A percentile compares a stretch with the other conserved stretches of the same genome.
Evolutionary conservation across 2,329 filamentous ascomycete genomes (phyloP).

Genomic region (Aspergillus fijiensis): DNA sequence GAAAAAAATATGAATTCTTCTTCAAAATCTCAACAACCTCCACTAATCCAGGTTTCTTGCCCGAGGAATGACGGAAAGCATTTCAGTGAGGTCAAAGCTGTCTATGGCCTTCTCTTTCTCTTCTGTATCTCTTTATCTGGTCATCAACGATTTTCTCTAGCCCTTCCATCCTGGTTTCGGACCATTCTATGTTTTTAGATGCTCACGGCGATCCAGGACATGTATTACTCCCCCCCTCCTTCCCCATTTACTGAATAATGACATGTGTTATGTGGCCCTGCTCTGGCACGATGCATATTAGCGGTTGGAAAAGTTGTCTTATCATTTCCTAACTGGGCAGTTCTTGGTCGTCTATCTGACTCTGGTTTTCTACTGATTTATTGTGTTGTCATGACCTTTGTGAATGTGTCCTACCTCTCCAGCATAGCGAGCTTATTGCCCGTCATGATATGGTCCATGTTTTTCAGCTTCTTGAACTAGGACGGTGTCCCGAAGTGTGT

Average conservation of each 20-base stretch:
- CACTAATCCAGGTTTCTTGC: not conserved
- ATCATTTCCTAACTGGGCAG: slow-evolving; percentile 30
- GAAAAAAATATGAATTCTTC: not conserved
- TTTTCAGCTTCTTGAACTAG: not conserved
- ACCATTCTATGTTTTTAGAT: slow-evolving; percentile 19
- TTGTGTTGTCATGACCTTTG: slow-evolving; percentile 27
- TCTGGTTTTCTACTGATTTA: slow-evolving; percentile 21
- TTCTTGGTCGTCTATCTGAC: slow-evolving; percentile 23
- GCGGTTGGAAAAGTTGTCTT: slow-evolving; percentile 44
- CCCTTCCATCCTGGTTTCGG: slow-evolving; percentile 23
- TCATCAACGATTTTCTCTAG: slow-evolving; percentile 19
- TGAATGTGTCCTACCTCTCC: slow-evolving; percentile 25
- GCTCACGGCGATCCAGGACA: slow-evolving; percentile 28
- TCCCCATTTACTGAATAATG: slow-evolving; percentile 34
- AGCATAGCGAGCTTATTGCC: slow-evolving; percentile 41
- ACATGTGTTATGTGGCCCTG: slow-evolving; percentile 43
- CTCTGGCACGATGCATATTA: slow-evolving; percentile 42
- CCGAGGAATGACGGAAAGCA: slow-evolving; percentile 1
- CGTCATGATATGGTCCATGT: slow-evolving; percentile 21
- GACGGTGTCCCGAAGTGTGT: not conserved
- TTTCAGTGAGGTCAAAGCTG: not conserved
- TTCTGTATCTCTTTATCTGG: slow-evolving; percentile 10
- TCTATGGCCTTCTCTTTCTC: slow-evolving; percentile 7
- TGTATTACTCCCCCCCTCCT: slow-evolving; percentile 35
- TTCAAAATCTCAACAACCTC: not conserved